Percentiles rank a stretch among this genome's conserved stretches.
phyloP scores from a whole-genome alignment of 2,329 filamentous ascomycete genomes.

The Aspergillus ruber region DNA sequence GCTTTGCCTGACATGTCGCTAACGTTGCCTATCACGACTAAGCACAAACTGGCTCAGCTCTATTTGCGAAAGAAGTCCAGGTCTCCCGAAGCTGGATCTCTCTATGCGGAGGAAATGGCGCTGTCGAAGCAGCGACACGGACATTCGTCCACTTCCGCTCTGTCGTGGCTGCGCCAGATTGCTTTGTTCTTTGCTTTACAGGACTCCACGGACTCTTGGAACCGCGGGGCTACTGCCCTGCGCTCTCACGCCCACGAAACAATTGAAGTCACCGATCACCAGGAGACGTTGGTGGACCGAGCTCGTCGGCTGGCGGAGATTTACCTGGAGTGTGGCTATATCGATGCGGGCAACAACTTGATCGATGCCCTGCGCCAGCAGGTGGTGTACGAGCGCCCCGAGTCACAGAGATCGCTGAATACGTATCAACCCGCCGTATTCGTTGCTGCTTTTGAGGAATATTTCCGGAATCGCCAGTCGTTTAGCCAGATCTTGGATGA shows the following conservation, averaged over 20 bases:
- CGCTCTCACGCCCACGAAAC: constrained; percentile 38
- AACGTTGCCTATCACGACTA: constrained; percentile 40
- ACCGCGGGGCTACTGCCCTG: constrained; percentile 34
- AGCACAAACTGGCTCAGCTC: constrained; percentile 45
- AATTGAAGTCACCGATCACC: constrained; percentile 34
- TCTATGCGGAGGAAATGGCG: constrained; percentile 40
- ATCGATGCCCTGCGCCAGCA: constrained; percentile 45
- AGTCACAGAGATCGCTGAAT: constrained; percentile 20
- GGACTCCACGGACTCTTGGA: constrained; percentile 32
- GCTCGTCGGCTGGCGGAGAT: constrained; percentile 42
- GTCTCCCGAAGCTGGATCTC: constrained; percentile 30
- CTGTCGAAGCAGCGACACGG: constrained; percentile 40
- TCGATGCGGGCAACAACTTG: constrained; percentile 35
- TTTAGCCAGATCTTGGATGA: constrained; percentile 39
- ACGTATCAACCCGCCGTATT: constrained; percentile 39
- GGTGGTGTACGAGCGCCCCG: constrained; percentile 42
- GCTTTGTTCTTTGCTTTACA: constrained; percentile 38
- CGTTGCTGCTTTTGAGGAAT: constrained; percentile 40
- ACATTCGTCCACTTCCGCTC: constrained; percentile 42
- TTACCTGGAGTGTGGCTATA: constrained; percentile 40
- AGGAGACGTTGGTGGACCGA: constrained; percentile 41
- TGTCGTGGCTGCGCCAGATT: constrained; percentile 40
- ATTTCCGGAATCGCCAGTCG: constrained; percentile 30
- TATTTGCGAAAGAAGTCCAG: constrained; percentile 39
- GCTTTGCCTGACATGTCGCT: constrained; percentile 27